phyloP scores from a whole-genome alignment of 768 basidiomycete genomes.

The Suillus discolor region DNA sequence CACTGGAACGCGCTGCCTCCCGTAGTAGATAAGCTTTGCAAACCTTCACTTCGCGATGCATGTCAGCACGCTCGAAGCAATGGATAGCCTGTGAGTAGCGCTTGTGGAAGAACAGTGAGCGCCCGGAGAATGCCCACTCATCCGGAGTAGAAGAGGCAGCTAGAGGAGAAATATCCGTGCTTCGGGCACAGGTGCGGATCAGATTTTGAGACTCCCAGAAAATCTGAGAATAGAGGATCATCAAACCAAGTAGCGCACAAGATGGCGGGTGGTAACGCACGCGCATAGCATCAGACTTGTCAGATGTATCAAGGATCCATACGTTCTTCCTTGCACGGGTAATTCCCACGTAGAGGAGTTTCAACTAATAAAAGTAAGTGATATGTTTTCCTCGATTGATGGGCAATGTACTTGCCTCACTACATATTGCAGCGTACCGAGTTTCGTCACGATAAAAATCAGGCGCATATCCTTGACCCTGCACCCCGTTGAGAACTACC shows the following conservation, averaged over 20 bases:
- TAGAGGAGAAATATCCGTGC: conserved; percentile 50
- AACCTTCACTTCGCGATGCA: conserved; percentile 45
- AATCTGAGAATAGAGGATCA: conserved; percentile 34
- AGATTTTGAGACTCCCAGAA: conserved; percentile 52
- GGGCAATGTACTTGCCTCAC: conserved; percentile 44
- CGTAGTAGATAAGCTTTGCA: conserved; percentile 57
- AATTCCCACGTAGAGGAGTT: conserved; percentile 69
- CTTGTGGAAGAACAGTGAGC: conserved; percentile 38
- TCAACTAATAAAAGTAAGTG: conserved; percentile 44
- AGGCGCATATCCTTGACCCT: conserved; percentile 39
- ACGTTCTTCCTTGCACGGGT: conserved; percentile 70
- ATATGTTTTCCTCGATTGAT: neutral
- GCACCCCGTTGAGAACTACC: conserved; percentile 48
- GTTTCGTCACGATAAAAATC: conserved; percentile 44
- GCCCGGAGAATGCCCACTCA: conserved; percentile 46
- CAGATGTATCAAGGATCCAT: conserved; percentile 68
- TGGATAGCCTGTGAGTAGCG: conserved; percentile 51
- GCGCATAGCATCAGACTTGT: conserved; percentile 56
- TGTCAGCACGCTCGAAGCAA: conserved; percentile 51
- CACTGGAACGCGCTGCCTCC: conserved; percentile 44
- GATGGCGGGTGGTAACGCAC: conserved; percentile 35
- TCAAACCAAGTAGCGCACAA: neutral
- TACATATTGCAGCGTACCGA: conserved; percentile 57
- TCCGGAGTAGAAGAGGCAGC: conserved; percentile 52
- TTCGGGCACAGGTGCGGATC: conserved; percentile 50